These are phyloP conservation scores for Septoria petroselini DNA, from an alignment of 2,329 filamentous ascomycete genomes.

Conservation along the genomic window DNA sequence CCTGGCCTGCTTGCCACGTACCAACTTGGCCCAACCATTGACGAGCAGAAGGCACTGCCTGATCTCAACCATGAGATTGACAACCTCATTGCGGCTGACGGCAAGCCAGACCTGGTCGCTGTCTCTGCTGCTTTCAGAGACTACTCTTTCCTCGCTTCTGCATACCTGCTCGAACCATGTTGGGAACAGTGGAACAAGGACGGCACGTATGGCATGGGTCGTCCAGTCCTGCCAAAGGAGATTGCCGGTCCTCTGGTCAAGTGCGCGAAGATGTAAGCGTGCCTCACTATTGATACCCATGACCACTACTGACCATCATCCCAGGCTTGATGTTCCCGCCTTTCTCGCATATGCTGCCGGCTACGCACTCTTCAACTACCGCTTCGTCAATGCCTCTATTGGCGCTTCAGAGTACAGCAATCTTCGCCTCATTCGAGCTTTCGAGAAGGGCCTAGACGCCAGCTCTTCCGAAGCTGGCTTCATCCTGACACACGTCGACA, in stretches of 20 bases:
- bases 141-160: slow-evolving; percentile 85
- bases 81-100: slow-evolving; percentile 49
- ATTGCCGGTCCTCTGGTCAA: slow-evolving; percentile 79
- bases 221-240: slow-evolving; percentile 67
- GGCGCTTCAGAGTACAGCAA: slow-evolving; percentile 56
- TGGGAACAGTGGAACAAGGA: slow-evolving; percentile 67
- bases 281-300: background rate
- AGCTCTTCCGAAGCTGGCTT: slow-evolving; percentile 90
- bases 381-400: slow-evolving; percentile 54
- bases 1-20: slow-evolving; percentile 74
- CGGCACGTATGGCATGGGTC: slow-evolving; percentile 68
- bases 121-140: slow-evolving; percentile 88
- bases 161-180: slow-evolving; percentile 88
- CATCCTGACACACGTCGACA: slow-evolving; percentile 92
- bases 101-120: slow-evolving; percentile 67
- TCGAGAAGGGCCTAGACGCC: slow-evolving; percentile 83
- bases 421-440: slow-evolving; percentile 82
- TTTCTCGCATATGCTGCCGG: slow-evolving; percentile 81
- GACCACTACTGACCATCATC: slow-evolving; percentile 3
- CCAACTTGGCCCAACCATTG: slow-evolving; percentile 70
- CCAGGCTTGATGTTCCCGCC: slow-evolving; percentile 71
- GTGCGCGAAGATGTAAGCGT: slow-evolving; percentile 77
- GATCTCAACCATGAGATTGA: slow-evolving; percentile 68
- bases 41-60: slow-evolving; percentile 61
- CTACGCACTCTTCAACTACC: slow-evolving; percentile 63